phyloP scores from a whole-genome alignment of 495 filamentous ascomycete species.

The Penicillium ochrochloron region DNA sequence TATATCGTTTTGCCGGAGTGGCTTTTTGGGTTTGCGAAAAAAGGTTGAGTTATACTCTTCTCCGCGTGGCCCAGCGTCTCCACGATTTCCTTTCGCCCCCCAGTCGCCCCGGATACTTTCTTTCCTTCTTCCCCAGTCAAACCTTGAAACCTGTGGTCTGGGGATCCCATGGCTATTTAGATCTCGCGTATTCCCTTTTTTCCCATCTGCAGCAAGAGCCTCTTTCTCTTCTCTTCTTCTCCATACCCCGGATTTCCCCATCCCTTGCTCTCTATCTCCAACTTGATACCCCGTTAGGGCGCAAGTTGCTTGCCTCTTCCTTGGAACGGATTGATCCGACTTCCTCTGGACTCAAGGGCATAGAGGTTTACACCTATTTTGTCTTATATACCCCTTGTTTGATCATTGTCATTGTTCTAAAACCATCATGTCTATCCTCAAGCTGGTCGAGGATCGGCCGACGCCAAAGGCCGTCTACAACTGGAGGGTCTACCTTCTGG shows the following conservation, averaged over 20 bases:
- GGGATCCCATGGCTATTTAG: constrained; percentile 32
- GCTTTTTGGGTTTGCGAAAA: neutral
- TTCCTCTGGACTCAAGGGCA: neutral
- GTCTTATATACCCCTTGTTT: constrained; percentile 3
- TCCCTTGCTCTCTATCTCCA: neutral
- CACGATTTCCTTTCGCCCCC: constrained; percentile 20
- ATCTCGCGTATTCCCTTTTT: constrained; percentile 18
- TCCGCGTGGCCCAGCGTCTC: constrained; percentile 32
- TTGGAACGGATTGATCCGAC: neutral
- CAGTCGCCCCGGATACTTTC: constrained; percentile 27
- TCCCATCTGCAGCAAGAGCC: neutral
- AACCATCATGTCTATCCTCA: constrained; percentile 60
- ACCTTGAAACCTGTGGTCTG: constrained; percentile 18
- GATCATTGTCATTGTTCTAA: neutral
- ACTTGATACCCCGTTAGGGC: neutral
- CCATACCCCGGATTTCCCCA: neutral
- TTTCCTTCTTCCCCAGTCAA: constrained; percentile 19
- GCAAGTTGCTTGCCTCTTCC: neutral
- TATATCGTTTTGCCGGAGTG: constrained; percentile 30
- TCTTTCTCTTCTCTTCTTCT: constrained; percentile 6
- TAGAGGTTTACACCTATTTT: neutral
- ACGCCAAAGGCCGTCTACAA: constrained; percentile 76
- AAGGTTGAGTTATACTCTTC: constrained; percentile 31
- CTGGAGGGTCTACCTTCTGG: constrained; percentile 71
- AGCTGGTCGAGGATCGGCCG: constrained; percentile 68